Evolutionary conservation across 2,329 filamentous ascomycete species (phyloP).

Genomic region (Elsinoe fawcettii): DNA sequence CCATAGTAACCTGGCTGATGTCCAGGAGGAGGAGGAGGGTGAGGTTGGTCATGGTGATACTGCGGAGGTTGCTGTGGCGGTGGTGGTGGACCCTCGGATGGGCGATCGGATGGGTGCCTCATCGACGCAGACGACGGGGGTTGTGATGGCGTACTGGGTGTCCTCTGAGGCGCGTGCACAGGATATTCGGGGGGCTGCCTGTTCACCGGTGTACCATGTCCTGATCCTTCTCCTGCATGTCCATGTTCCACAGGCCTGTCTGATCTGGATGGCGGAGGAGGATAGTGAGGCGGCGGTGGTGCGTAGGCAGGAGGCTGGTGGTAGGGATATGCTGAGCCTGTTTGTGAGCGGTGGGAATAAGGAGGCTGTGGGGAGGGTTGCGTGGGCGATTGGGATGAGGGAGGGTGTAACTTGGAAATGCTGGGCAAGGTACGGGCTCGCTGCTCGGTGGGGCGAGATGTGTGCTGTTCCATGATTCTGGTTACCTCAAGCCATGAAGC

Average conservation of each 20-base stretch:
- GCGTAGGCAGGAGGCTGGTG: slow-evolving; percentile 19
- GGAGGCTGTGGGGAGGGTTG: slow-evolving; percentile 18
- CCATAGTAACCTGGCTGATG: neutral
- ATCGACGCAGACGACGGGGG: slow-evolving; percentile 20
- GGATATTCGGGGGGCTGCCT: slow-evolving; percentile 29
- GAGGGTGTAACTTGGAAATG: slow-evolving; percentile 3
- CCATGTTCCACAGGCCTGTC: slow-evolving; percentile 24
- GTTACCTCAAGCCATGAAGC: slow-evolving; percentile 14
- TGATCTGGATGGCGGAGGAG: slow-evolving; percentile 23
- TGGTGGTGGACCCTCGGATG: slow-evolving; percentile 4
- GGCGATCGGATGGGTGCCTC: slow-evolving; percentile 19
- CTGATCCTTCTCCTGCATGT: slow-evolving; percentile 27
- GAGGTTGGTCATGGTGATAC: slow-evolving; percentile 19
- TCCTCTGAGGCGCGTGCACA: slow-evolving; percentile 24
- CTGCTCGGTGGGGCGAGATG: slow-evolving; percentile 11
- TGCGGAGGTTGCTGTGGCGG: slow-evolving; percentile 17
- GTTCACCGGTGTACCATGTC: slow-evolving; percentile 32
- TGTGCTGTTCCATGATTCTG: slow-evolving; percentile 13
- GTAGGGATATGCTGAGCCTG: slow-evolving; percentile 9
- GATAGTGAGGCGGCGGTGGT: slow-evolving; percentile 23
- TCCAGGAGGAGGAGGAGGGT: slow-evolving; percentile 18
- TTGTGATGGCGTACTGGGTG: slow-evolving; percentile 29
- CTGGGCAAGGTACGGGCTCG: slow-evolving; percentile 10
- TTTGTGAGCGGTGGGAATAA: slow-evolving; percentile 15
- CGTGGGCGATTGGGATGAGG: slow-evolving; percentile 14